Evolutionary conservation across 2,329 filamentous ascomycete genomes (phyloP), one percentile per base, ranked within the genome.

Genomic region (Camptophora hylomeconis): DNA sequence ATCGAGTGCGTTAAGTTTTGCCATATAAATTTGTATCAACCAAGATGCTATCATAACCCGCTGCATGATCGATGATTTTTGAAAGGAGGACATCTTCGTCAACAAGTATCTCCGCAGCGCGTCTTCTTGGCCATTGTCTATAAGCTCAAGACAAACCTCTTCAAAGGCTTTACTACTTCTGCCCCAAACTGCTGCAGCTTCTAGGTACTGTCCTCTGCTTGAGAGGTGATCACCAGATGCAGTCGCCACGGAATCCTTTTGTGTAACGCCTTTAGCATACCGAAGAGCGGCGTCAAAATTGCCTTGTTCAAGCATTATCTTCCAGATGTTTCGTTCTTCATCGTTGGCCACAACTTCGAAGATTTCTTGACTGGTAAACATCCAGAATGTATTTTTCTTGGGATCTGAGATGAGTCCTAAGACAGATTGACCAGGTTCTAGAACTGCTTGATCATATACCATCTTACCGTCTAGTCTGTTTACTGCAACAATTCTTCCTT

Each of bases 121-220:
- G 58, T 95, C 87, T 32, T 83, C 78, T 52, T 95, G 83, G 20
- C 76, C 75, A 39, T 80, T 78, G 54, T 95, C 86, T 41, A 98
- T 86, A 46, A 98, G 80, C 2, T 74, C 75, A 19, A 98, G 63
- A 13, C 86, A 86, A 24, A 98, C 87, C 49, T 98, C 84, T 50
- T 98, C 89, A 42, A 98, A 98, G 0, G 83, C 76, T 58, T 95
- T 95, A 50, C 81, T 94, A 56, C 89, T 95, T 52, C 83, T 83
- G 8, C 89, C 89, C 51, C 93, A 94, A 2, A 95, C 73, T 7
- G 73, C 70, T 1, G 92, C 89, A 21, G 89, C 89, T 51, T 98
- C 84, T 30, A 73, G 58, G 52, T 76, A 95, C 30, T 80, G 75
- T 3, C 81, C 80, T 54, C 82, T 87, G 33, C 69, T 72, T 20